Percentiles rank a stretch among this genome's conserved stretches.
Evolutionary conservation across 495 filamentous ascomycete genomes (phyloP).

Genomic region (Aspergillus ellipticus): DNA sequence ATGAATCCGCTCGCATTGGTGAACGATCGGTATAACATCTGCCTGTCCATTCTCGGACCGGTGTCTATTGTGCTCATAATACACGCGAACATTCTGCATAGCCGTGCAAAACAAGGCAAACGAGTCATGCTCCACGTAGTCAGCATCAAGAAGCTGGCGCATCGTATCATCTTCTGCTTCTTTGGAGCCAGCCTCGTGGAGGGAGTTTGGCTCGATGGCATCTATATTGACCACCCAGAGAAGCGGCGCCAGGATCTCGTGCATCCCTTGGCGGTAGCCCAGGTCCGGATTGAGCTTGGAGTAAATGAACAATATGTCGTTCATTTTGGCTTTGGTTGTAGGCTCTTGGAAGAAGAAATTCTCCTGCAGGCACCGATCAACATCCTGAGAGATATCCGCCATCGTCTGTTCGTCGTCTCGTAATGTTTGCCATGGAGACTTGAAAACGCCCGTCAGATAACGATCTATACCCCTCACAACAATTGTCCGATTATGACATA

Average conservation of each 20-base stretch:
- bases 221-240: conserved; percentile 85
- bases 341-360: conserved; percentile 83
- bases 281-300: conserved; percentile 87
- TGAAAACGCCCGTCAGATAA: conserved; percentile 33
- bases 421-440: conserved; percentile 88
- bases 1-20: conserved; percentile 80
- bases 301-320: conserved; percentile 89
- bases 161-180: conserved; percentile 46
- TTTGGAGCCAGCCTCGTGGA: conserved; percentile 16
- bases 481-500: conserved; percentile 37
- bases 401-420: conserved; percentile 80
- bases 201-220: conserved; percentile 53
- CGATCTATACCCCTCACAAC: conserved; percentile 19
- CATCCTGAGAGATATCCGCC: conserved; percentile 91
- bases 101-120: conserved; percentile 79
- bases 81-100: conserved; percentile 82
- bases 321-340: conserved; percentile 72
- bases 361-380: conserved; percentile 89
- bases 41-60: conserved; percentile 37
- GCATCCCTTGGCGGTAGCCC: conserved; percentile 96
- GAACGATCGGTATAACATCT: conserved; percentile 74
- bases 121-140: conserved; percentile 83
- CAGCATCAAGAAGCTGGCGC: conserved; percentile 61
- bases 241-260: conserved; percentile 88
- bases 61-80: conserved; percentile 67